Conservation (phyloP, 805 yeast genomes). For the Cephaloascus albidus region DNA sequence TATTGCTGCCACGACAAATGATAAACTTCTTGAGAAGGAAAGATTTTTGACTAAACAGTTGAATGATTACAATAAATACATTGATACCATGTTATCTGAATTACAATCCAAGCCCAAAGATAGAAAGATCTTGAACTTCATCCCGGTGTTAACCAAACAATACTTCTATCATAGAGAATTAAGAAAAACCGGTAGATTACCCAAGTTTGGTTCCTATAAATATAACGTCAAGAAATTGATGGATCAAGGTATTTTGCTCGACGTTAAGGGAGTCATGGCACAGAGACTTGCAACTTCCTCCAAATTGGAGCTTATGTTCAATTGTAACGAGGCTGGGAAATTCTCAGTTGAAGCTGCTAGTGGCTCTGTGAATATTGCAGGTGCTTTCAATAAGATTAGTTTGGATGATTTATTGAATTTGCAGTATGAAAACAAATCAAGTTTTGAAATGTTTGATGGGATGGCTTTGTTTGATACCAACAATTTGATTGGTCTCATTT, state of each 20-base stretch:
- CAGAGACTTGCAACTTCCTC: conserved; percentile 37
- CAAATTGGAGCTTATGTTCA: conserved; percentile 64
- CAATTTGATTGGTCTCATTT: conserved; percentile 57
- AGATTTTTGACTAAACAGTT: conserved; percentile 33
- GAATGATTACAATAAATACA: conserved; percentile 35
- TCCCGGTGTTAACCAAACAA: conserved; percentile 58
- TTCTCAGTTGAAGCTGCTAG: conserved; percentile 70
- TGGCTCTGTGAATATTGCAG: conserved; percentile 60
- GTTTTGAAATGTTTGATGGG: conserved; percentile 53
- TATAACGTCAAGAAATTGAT: conserved; percentile 66
- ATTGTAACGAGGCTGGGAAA: conserved; percentile 64
- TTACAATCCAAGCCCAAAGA: conserved; percentile 36
- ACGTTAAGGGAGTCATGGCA: conserved; percentile 43
- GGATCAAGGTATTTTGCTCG: conserved; percentile 62
- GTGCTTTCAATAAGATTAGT: conserved; percentile 45
- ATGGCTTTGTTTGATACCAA: conserved; percentile 64
- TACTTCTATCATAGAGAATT: conserved; percentile 67
- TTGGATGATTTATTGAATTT: conserved; percentile 63
- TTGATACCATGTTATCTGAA: conserved; percentile 31
- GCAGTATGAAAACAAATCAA: conserved; percentile 60
- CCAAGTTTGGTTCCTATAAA: conserved; percentile 70
- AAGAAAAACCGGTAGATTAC: conserved; percentile 54
- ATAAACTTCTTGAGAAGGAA: conserved; percentile 35
- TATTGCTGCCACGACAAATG: conserved; percentile 29
- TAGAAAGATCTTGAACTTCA: conserved; percentile 36